These are phyloP conservation scores for Agaricus blazei DNA, from an alignment of 768 basidiomycete genomes.

Conservation along the genomic window DNA sequence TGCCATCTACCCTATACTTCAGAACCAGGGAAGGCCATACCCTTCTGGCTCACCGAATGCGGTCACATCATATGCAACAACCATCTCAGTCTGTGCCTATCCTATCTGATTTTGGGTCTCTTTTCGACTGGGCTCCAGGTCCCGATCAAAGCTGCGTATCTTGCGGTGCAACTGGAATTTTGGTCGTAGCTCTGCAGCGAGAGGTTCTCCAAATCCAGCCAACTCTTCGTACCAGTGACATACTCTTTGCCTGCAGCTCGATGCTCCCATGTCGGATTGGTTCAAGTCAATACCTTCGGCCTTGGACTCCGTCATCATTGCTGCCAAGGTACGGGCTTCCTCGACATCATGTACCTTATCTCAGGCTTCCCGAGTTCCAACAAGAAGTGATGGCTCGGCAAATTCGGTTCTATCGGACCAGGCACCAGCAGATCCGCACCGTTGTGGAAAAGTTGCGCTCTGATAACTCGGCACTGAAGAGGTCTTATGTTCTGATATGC, in stretches of 20 bases:
- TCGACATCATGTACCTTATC: neutral
- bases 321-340: constrained; percentile 49
- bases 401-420: constrained; percentile 56
- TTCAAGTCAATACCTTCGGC: constrained; percentile 59
- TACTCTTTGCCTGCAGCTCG: constrained; percentile 45
- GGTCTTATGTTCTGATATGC: constrained; percentile 30
- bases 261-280: constrained; percentile 79
- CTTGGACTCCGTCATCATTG: constrained; percentile 60
- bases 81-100: constrained; percentile 60
- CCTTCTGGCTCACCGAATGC: constrained; percentile 89
- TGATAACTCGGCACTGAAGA: constrained; percentile 51
- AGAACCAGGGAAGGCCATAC: constrained; percentile 50
- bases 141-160: constrained; percentile 70
- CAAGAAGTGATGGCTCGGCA: constrained; percentile 69
- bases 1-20: constrained; percentile 66
- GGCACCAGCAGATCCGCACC: constrained; percentile 50
- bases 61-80: constrained; percentile 83
- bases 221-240: neutral
- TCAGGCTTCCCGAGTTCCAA: constrained; percentile 53
- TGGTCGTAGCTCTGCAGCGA: constrained; percentile 66
- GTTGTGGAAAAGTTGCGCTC: constrained; percentile 49
- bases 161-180: constrained; percentile 60
- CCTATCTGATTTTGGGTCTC: neutral
- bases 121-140: constrained; percentile 33
- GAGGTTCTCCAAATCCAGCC: constrained; percentile 44